Conservation (phyloP, 345 rosid species). For the Gossypium raimondii region DNA sequence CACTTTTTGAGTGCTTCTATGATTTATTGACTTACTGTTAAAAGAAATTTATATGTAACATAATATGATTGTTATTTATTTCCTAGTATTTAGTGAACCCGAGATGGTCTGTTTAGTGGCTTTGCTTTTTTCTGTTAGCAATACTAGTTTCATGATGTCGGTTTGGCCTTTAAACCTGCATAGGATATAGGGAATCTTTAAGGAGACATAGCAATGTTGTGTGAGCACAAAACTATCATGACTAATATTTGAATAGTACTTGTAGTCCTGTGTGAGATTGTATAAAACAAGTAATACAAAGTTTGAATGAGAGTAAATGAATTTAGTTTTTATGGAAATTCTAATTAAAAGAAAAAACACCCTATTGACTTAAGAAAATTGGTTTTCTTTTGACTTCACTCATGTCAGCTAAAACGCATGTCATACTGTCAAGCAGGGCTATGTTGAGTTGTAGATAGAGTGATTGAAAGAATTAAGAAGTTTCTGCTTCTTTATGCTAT, state of each 20-base stretch:
- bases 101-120: neutral
- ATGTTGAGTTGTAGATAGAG: neutral
- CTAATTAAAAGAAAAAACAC: no score
- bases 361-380: neutral
- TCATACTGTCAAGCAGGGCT: neutral
- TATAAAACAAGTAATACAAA: neutral
- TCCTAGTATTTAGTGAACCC: neutral
- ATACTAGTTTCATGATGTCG: neutral
- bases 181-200: neutral
- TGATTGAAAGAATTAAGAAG: neutral
- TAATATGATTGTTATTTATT: neutral
- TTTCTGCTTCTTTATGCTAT: neutral
- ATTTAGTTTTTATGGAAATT: neutral
- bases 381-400: neutral
- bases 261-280: neutral
- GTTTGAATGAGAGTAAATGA: neutral
- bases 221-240: neutral
- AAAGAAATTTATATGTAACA: neutral
- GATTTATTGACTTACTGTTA: neutral
- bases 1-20: neutral
- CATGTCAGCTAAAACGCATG: neutral
- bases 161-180: neutral
- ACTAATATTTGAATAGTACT: neutral
- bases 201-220: neutral
- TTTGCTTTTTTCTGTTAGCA: conserved; percentile 1